phyloP scores from a whole-genome alignment of 306 rosid genomes.

The Prunus padus region DNA sequence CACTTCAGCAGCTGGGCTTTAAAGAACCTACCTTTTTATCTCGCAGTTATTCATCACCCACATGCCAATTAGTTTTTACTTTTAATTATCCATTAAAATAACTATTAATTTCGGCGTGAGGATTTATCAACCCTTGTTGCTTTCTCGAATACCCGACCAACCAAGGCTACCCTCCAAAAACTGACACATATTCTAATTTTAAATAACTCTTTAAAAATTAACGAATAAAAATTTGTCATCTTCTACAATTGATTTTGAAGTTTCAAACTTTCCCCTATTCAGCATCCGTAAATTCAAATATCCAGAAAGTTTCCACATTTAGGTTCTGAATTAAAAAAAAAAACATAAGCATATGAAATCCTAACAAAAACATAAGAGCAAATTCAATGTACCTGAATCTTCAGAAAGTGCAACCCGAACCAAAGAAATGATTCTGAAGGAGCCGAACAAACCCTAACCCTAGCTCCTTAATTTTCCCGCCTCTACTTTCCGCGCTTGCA shows the following conservation, averaged over 20 bases:
- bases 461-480: constrained; percentile 9
- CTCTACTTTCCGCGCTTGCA: neutral
- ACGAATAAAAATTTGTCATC: neutral
- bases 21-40: neutral
- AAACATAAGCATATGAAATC: neutral
- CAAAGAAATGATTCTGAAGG: neutral
- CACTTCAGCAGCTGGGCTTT: neutral
- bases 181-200: neutral
- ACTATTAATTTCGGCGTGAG: neutral
- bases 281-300: neutral
- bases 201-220: neutral
- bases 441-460: constrained; percentile 8
- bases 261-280: neutral
- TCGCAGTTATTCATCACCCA: neutral
- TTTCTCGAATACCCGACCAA: neutral
- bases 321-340: neutral
- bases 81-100: neutral
- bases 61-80: neutral
- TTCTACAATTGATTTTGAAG: neutral
- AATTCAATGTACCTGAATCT: constrained; percentile 15
- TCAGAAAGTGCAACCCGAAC: neutral
- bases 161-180: neutral
- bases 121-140: neutral
- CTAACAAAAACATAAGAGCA: neutral
- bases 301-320: neutral